Conservation (phyloP, 345 rosid genomes). For the Gossypium raimondii region DNA sequence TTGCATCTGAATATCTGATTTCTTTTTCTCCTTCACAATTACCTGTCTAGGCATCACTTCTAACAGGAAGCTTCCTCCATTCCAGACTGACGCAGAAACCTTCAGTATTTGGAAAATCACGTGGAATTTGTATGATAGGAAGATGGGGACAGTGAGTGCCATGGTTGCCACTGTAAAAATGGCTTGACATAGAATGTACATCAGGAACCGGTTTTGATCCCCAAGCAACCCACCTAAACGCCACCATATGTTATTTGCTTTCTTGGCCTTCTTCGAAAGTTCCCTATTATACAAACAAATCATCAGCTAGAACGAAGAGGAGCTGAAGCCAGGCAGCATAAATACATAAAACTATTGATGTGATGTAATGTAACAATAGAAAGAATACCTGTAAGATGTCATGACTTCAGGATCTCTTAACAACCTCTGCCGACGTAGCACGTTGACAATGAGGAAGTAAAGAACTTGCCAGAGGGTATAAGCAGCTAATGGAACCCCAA, state of each 20-base stretch:
- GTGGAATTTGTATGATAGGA: constrained; percentile 66
- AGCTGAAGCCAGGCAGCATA: neutral
- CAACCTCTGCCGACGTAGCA: constrained; percentile 82
- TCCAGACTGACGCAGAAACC: constrained; percentile 87
- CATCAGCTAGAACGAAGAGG: neutral
- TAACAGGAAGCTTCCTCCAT: constrained; percentile 85
- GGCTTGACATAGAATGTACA: constrained; percentile 75
- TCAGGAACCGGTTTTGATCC: constrained; percentile 71
- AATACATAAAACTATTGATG: neutral
- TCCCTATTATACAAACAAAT: constrained; percentile 40
- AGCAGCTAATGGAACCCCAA: constrained; percentile 74
- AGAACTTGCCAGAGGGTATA: constrained; percentile 90
- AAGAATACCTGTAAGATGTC: constrained; percentile 83
- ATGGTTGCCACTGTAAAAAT: constrained; percentile 85
- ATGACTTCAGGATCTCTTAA: constrained; percentile 97
- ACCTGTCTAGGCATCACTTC: constrained; percentile 92
- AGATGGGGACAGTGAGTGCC: constrained; percentile 91
- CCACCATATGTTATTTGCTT: constrained; percentile 89
- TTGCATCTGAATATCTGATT: constrained; percentile 34
- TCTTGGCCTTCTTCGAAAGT: constrained; percentile 79
- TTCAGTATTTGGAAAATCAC: constrained; percentile 75
- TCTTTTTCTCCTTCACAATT: constrained; percentile 74
- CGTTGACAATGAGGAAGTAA: constrained; percentile 86
- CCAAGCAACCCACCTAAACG: constrained; percentile 77
- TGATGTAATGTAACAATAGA: neutral